Evolutionary conservation across 345 rosid genomes (phyloP).

Genomic region (Citropsis articulata): DNA sequence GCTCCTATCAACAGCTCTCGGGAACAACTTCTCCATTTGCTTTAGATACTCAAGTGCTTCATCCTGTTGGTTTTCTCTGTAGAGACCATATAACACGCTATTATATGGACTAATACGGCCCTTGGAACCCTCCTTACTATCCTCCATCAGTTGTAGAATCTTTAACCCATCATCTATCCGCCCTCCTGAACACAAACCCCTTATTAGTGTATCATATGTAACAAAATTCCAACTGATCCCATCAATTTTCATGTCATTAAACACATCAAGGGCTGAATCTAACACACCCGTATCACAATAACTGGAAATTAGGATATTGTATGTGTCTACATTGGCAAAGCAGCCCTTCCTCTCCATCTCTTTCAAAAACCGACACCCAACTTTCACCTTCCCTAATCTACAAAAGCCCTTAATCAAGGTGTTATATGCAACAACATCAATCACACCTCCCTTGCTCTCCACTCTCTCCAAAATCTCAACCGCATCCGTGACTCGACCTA

Average conservation of each 20-base stretch:
- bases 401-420: constrained; percentile 73
- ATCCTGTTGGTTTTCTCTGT: constrained; percentile 45
- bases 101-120: constrained; percentile 57
- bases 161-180: constrained; percentile 53
- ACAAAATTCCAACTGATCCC: constrained; percentile 66
- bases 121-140: constrained; percentile 31
- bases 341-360: constrained; percentile 85
- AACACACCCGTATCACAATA: constrained; percentile 54
- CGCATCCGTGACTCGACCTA: constrained; percentile 64
- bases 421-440: constrained; percentile 70
- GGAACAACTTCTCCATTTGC: constrained; percentile 63
- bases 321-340: constrained; percentile 71
- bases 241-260: constrained; percentile 72
- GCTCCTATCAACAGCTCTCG: constrained; percentile 64
- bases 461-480: constrained; percentile 69
- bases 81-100: constrained; percentile 64
- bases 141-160: constrained; percentile 76
- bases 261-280: constrained; percentile 60
- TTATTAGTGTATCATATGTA: constrained; percentile 55
- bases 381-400: constrained; percentile 53
- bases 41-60: constrained; percentile 61
- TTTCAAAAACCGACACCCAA: constrained; percentile 48
- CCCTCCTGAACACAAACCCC: constrained; percentile 54
- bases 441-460: constrained; percentile 56
- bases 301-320: constrained; percentile 61